A percentile compares a stretch with the other conserved stretches of the same genome.
phyloP scores from a whole-genome alignment of 331 rosid species.

The Dryas integrifolia region DNA sequence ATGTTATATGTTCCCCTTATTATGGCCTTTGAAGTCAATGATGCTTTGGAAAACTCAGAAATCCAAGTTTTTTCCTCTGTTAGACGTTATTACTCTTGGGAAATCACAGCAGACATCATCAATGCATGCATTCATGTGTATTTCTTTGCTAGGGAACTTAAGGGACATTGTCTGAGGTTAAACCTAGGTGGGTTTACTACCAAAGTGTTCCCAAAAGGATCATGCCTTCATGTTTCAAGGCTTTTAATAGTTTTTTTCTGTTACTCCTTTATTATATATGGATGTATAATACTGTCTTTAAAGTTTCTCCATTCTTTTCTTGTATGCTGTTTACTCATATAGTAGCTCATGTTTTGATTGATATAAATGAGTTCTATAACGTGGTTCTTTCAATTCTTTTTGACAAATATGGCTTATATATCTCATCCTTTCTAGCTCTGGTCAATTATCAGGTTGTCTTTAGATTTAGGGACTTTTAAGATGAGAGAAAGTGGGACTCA shows the following conservation, averaged over 20 bases:
- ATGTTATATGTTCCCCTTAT: neutral
- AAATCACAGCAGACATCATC: neutral
- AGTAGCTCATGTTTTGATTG: conserved; percentile 1
- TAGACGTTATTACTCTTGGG: neutral
- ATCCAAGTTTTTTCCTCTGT: too few relatives aligned
- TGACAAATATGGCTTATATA: conserved; percentile 5
- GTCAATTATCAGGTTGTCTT: conserved; percentile 56
- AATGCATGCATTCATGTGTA: too few relatives aligned
- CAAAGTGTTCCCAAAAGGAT: too few relatives aligned
- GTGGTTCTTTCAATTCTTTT: neutral
- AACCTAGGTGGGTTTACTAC: too few relatives aligned
- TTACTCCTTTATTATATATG: neutral
- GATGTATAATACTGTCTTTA: neutral
- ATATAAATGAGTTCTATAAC: neutral
- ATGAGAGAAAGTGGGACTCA: conserved; percentile 53
- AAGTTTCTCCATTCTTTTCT: neutral
- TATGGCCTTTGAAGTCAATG: neutral
- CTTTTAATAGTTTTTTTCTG: too few relatives aligned
- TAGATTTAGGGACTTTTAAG: conserved; percentile 78
- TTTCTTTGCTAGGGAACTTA: too few relatives aligned
- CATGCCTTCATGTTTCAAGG: too few relatives aligned
- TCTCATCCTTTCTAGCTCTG: conserved; percentile 24
- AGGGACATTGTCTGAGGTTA: too few relatives aligned
- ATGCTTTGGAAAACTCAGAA: neutral
- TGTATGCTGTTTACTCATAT: neutral